Conservation (phyloP, 768 basidiomycete species). For the Suillus variegatus region DNA sequence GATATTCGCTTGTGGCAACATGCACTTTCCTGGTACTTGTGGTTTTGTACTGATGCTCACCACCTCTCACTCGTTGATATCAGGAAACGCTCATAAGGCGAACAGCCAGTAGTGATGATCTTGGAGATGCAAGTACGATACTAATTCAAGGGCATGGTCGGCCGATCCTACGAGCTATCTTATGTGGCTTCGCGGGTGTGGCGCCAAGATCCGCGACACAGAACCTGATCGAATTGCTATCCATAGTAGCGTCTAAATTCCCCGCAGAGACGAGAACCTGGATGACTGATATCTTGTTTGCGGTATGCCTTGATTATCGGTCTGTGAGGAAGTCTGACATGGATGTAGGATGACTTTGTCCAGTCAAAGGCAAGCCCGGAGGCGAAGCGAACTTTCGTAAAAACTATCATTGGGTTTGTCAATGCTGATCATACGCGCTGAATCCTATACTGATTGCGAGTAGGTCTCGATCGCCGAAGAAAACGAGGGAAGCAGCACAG, state of each 20-base stretch:
- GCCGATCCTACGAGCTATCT: constrained; percentile 67
- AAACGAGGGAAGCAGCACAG: constrained; percentile 80
- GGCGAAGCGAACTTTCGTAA: constrained; percentile 78
- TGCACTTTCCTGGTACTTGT: constrained; percentile 77
- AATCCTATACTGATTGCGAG: constrained; percentile 1
- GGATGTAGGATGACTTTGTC: constrained; percentile 68
- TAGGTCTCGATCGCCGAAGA: constrained; percentile 72
- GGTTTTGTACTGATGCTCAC: background rate
- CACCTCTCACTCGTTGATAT: background rate
- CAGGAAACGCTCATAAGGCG: constrained; percentile 69
- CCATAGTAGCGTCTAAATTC: constrained; percentile 60
- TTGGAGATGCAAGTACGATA: constrained; percentile 54
- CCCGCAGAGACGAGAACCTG: constrained; percentile 60
- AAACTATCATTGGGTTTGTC: constrained; percentile 64
- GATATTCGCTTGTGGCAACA: constrained; percentile 82
- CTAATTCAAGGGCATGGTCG: constrained; percentile 59
- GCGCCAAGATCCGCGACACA: constrained; percentile 82
- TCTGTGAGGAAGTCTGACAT: constrained; percentile 8
- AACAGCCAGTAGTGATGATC: constrained; percentile 61
- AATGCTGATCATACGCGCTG: background rate
- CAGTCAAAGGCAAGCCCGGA: constrained; percentile 71
- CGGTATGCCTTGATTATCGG: constrained; percentile 41
- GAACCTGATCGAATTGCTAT: constrained; percentile 83
- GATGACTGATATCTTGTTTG: constrained; percentile 71
- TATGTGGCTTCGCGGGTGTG: constrained; percentile 81